phyloP scores from a whole-genome alignment of 2,329 filamentous ascomycete genomes.

The Clonostachys byssicola region DNA sequence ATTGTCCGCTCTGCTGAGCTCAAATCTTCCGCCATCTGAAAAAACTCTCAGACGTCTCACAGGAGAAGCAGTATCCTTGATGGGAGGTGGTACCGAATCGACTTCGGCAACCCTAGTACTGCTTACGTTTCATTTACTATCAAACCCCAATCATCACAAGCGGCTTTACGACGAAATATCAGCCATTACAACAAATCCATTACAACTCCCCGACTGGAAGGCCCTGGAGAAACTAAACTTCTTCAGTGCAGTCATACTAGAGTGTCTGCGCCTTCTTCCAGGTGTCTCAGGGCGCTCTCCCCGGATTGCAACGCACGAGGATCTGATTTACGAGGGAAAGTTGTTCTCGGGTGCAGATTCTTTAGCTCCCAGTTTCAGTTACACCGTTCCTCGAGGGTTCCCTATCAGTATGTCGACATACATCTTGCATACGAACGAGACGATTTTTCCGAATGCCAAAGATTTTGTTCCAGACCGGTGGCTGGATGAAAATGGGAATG shows the following conservation, averaged over 20 bases:
- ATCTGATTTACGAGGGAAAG: conserved; percentile 15
- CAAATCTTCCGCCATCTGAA: too few relatives aligned
- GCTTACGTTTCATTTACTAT: conserved; percentile 27
- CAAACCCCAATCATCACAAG: conserved; percentile 19
- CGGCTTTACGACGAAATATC: conserved; percentile 22
- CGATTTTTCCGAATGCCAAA: conserved; percentile 27
- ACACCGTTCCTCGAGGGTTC: conserved; percentile 15
- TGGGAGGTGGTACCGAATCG: too few relatives aligned
- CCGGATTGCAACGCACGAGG: conserved; percentile 16
- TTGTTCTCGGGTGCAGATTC: conserved; percentile 4
- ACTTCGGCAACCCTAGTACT: conserved; percentile 18
- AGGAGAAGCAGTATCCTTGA: too few relatives aligned
- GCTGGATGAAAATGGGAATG: conserved; percentile 17
- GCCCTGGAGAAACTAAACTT: conserved; percentile 28
- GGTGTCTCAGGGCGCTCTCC: conserved; percentile 18
- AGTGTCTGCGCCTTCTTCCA: conserved; percentile 25
- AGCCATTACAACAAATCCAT: conserved; percentile 10
- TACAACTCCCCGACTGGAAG: conserved; percentile 15
- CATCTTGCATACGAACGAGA: conserved; percentile 27
- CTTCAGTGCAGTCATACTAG: conserved; percentile 27
- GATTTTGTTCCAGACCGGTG: conserved; percentile 29
- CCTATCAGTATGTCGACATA: conserved; percentile 25
- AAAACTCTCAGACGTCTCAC: too few relatives aligned
- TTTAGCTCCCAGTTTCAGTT: too few relatives aligned
- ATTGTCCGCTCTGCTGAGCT: too few relatives aligned